These are phyloP conservation scores for Pachyrhizus erosus DNA, from an alignment of 306 rosid species.

Conservation along the genomic window DNA sequence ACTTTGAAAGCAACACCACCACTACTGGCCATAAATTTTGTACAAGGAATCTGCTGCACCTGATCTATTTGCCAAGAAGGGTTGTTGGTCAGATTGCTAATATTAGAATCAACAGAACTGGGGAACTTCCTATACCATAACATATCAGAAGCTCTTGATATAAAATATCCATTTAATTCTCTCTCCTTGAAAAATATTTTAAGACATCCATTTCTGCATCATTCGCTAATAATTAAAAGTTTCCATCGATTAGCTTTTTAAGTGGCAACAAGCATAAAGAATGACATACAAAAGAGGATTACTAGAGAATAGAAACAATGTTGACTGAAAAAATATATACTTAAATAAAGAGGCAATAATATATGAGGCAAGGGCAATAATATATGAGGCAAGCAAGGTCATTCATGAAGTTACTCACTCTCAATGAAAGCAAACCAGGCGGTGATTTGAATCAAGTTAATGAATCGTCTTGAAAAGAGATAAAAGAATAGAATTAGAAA, in stretches of 20 bases:
- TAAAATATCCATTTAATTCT: constrained; percentile 70
- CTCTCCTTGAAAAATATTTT: constrained; percentile 74
- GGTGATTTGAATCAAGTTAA: too few species aligned
- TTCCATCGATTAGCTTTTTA: constrained; percentile 44
- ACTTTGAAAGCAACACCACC: neutral
- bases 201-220: constrained; percentile 71
- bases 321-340: too few species aligned
- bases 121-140: constrained; percentile 64
- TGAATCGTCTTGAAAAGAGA: too few species aligned
- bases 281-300: too few species aligned
- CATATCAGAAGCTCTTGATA: constrained; percentile 76
- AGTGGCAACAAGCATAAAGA: neutral
- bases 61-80: constrained; percentile 47
- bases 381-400: too few species aligned
- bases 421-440: neutral
- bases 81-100: constrained; percentile 35
- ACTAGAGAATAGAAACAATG: too few species aligned
- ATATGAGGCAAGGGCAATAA: too few species aligned
- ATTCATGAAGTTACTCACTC: neutral
- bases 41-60: constrained; percentile 45
- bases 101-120: constrained; percentile 45
- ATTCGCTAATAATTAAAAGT: constrained; percentile 49
- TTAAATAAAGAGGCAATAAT: too few species aligned
- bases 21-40: neutral
- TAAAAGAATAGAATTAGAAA: too few species aligned